Percentiles rank a stretch among this genome's conserved stretches.
phyloP scores from a whole-genome alignment of 2,329 filamentous ascomycete species.

The Penicillium palitans region DNA sequence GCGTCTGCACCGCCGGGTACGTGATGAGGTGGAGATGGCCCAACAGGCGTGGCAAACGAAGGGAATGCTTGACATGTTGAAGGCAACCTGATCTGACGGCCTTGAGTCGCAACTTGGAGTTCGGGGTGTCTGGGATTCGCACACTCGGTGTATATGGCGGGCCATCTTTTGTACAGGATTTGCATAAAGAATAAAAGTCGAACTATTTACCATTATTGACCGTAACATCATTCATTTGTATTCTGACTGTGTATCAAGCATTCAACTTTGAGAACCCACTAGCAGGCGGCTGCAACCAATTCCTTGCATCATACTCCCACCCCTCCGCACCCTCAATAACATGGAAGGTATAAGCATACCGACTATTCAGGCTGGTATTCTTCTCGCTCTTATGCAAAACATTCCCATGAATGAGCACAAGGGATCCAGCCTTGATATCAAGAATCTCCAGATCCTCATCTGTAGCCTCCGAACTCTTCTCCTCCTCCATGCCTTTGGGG shows the following conservation, averaged over 20 bases:
- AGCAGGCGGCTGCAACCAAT: slow-evolving; percentile 87
- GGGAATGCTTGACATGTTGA: slow-evolving; percentile 83
- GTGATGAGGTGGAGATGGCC: slow-evolving; percentile 75
- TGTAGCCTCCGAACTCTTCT: slow-evolving; percentile 35
- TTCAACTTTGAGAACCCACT: slow-evolving; percentile 71
- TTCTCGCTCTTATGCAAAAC: slow-evolving; percentile 93
- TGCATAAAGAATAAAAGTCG: slow-evolving; percentile 27
- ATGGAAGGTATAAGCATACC: slow-evolving; percentile 97
- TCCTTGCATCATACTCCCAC: slow-evolving; percentile 73
- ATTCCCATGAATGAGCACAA: slow-evolving; percentile 96
- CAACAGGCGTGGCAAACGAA: slow-evolving; percentile 78
- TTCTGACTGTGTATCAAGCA: not conserved
- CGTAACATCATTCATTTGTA: slow-evolving; percentile 5
- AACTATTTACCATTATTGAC: slow-evolving; percentile 14
- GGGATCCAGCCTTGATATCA: slow-evolving; percentile 84
- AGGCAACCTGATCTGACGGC: slow-evolving; percentile 25
- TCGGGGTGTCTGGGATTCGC: slow-evolving; percentile 22
- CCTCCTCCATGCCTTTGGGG: slow-evolving; percentile 55
- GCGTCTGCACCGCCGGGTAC: slow-evolving; percentile 68
- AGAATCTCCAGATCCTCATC: slow-evolving; percentile 66
- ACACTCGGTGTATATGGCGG: slow-evolving; percentile 28
- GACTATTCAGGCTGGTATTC: slow-evolving; percentile 80
- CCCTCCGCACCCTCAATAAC: slow-evolving; percentile 78
- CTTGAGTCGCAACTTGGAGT: slow-evolving; percentile 22
- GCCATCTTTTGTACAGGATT: slow-evolving; percentile 30